Evolutionary conservation across 768 basidiomycete species (phyloP).

Genomic region (Mrakia frigida): DNA sequence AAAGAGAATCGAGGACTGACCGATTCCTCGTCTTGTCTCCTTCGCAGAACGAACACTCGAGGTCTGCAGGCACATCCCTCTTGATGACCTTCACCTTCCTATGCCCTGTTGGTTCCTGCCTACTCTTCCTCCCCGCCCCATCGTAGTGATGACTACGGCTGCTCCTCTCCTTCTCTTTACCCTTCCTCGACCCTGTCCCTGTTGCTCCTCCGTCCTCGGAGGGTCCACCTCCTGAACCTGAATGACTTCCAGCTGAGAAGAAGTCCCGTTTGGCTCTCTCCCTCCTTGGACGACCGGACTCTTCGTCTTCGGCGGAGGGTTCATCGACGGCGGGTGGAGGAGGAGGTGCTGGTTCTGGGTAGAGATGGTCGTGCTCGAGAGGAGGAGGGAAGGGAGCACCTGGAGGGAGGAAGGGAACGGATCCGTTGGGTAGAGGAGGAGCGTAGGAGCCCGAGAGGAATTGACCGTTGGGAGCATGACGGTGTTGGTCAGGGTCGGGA

Average conservation of each 20-base stretch:
- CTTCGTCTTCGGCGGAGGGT: not conserved
- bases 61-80: constrained; percentile 48
- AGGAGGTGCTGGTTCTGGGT: not conserved
- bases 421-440: not conserved
- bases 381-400: not conserved
- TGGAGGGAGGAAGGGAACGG: not conserved
- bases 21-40: constrained; percentile 62
- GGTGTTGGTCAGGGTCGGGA: not conserved
- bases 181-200: not conserved
- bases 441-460: not conserved
- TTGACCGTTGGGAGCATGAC: not conserved
- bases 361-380: too few species aligned
- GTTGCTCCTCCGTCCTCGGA: not conserved
- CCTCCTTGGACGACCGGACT: not conserved
- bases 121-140: not conserved
- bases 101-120: not conserved
- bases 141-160: not conserved
- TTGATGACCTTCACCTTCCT: constrained; percentile 23
- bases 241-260: not conserved
- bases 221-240: not conserved
- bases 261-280: not conserved
- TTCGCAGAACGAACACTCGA: constrained; percentile 71
- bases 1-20: constrained; percentile 49
- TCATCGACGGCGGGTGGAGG: not conserved
- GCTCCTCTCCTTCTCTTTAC: not conserved